Evolutionary conservation across 75 land plant species (phyloP), one percentile per base, ranked within the genome.

Genomic region (Larix kaempferi): DNA sequence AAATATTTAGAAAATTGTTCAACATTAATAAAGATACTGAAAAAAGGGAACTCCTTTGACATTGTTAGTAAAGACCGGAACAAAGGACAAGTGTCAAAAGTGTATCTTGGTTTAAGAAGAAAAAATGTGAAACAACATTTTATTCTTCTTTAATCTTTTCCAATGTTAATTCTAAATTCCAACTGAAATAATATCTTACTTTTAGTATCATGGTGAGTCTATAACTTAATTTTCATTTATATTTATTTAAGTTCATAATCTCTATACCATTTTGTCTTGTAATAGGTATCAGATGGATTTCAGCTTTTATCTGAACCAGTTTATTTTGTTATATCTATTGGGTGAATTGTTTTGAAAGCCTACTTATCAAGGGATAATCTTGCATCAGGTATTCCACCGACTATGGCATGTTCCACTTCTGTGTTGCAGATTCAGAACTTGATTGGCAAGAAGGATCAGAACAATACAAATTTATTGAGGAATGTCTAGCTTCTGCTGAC

Each of bases 381-480:
- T 41, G 41, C 14, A 49, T 37, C 87, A 96, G 99, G 99, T 96
- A 94, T 74, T 78, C 90, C 3, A 79, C 88, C 11, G 95, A 94
- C 73, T 96, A 89, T 83, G 99, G 99, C 44, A 90, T 95, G 90
- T 92, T 96, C 75, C 85, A 87, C 14, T 96, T 96, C 80, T 96
- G 99, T 72, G 71, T 96, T 78, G 99, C 98, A 33, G 91, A 96
- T 79, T 87, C 93, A 29, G 99, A 96, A 77, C 91, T 86, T 76
- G 95, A 94, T 81, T 96, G 99, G 99, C 84, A 91, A 71, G 90
- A 86, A 59, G 98, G 98, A 41, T 89, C 93, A 39, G 98, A 94
- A 73, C 99, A 96, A 77, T 91, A 92, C 67, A 88, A 84, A 55
- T 96, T 92, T 62, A 83, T 96, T 64, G 98, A 96, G 78, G 87